phyloP scores from a whole-genome alignment of 2,329 filamentous ascomycete genomes.

The Xylaria sp. region DNA sequence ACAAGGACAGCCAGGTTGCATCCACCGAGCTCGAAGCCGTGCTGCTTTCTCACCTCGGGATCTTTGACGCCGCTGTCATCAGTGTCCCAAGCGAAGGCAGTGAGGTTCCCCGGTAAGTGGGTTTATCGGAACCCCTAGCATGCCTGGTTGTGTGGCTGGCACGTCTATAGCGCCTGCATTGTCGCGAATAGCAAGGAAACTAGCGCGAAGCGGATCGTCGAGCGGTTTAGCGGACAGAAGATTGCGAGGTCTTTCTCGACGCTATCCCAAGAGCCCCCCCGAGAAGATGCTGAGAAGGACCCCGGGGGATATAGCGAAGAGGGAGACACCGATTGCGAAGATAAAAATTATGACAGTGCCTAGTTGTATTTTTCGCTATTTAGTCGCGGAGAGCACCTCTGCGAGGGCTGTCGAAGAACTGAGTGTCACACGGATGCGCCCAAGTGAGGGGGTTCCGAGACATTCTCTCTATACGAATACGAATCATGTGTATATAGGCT shows the following conservation, averaged over 20 bases:
- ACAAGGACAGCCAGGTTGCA: conserved; percentile 64
- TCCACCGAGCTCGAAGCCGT: conserved; percentile 60
- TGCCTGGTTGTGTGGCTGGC: not conserved
- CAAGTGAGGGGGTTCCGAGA: too few species aligned
- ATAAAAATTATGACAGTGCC: conserved; percentile 12
- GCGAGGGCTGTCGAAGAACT: too few species aligned
- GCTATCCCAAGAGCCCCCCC: conserved; percentile 46
- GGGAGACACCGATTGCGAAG: conserved; percentile 29
- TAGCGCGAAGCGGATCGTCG: conserved; percentile 31
- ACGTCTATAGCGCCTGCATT: conserved; percentile 34
- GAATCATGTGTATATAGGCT: too few species aligned
- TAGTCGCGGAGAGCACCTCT: not conserved
- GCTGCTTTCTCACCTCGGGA: conserved; percentile 39
- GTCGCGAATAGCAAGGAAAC: conserved; percentile 35
- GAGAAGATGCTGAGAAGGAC: conserved; percentile 45
- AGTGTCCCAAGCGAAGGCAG: conserved; percentile 52
- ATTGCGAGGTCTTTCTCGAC: conserved; percentile 41
- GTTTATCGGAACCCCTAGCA: conserved; percentile 25
- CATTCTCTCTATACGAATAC: too few species aligned
- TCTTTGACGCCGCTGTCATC: conserved; percentile 59
- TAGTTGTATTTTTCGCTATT: not conserved
- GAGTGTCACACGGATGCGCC: too few species aligned
- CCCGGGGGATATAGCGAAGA: conserved; percentile 40
- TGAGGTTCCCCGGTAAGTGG: conserved; percentile 57
- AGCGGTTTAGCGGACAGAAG: conserved; percentile 36